phyloP scores from a whole-genome alignment of 495 filamentous ascomycete genomes.

The Jackrogersella multiformis region DNA sequence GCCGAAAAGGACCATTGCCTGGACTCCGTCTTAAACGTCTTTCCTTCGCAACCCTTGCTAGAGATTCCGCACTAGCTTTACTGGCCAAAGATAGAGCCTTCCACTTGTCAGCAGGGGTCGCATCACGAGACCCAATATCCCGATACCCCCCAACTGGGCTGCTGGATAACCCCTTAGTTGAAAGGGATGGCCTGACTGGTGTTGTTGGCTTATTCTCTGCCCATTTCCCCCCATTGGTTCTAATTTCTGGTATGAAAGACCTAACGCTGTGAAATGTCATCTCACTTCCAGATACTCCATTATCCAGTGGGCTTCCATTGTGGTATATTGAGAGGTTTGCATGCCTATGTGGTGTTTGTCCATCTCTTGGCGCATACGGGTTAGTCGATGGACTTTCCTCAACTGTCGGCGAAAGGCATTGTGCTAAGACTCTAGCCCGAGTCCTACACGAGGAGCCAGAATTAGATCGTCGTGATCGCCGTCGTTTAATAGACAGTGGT shows the following conservation, averaged over 20 bases:
- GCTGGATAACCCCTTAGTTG: conserved; percentile 5
- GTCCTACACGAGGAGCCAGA: conserved; percentile 35
- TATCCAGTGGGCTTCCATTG: background rate
- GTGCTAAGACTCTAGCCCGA: conserved; percentile 30
- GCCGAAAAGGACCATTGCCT: conserved; percentile 6
- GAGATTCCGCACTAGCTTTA: conserved; percentile 38
- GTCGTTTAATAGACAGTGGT: conserved; percentile 32
- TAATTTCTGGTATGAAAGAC: conserved; percentile 16
- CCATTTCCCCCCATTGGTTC: conserved; percentile 1
- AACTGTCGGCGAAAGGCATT: conserved; percentile 45
- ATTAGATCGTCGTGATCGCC: conserved; percentile 37
- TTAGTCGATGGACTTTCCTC: conserved; percentile 44
- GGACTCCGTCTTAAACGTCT: conserved; percentile 40
- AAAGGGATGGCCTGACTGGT: conserved; percentile 14
- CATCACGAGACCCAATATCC: background rate
- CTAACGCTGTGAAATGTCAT: conserved; percentile 18
- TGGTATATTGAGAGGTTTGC: background rate
- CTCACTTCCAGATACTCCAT: conserved; percentile 19
- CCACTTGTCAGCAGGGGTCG: conserved; percentile 28
- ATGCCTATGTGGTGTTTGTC: background rate
- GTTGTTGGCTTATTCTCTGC: conserved; percentile 4
- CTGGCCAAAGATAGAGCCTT: conserved; percentile 33
- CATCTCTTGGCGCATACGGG: too few species aligned
- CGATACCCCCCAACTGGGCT: background rate
- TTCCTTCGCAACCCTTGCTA: conserved; percentile 37